These are phyloP conservation scores for Didymella glomerata DNA, from an alignment of 2,329 filamentous ascomycete species.

Conservation along the genomic window DNA sequence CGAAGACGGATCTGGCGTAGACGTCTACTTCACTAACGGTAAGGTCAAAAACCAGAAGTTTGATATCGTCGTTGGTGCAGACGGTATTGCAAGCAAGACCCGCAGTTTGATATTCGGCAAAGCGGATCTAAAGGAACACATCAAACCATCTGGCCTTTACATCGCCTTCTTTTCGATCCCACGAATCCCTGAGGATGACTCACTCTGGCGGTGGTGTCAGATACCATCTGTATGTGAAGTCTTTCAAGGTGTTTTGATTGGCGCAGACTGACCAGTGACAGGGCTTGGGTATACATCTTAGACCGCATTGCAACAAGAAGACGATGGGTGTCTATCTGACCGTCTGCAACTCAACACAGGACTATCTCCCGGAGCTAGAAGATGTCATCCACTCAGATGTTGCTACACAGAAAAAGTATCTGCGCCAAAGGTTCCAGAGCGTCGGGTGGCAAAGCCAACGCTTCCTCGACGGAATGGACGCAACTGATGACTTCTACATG, in stretches of 20 bases:
- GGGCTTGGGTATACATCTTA: constrained; percentile 35
- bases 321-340: constrained; percentile 40
- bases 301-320: constrained; percentile 38
- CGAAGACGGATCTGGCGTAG: constrained; percentile 27
- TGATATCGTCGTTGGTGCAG: constrained; percentile 43
- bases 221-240: constrained; percentile 18
- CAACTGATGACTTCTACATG: constrained; percentile 32
- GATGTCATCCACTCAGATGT: constrained; percentile 41
- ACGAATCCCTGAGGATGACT: constrained; percentile 28
- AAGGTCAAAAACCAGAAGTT: constrained; percentile 31
- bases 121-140: constrained; percentile 26
- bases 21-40: constrained; percentile 37
- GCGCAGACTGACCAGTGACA: neutral
- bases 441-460: constrained; percentile 58
- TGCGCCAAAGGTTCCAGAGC: constrained; percentile 48
- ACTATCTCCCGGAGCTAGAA: constrained; percentile 26
- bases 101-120: constrained; percentile 39
- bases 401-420: constrained; percentile 53
- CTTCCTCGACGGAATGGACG: constrained; percentile 55
- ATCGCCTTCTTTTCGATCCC: constrained; percentile 46
- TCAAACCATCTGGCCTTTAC: constrained; percentile 38
- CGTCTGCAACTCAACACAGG: constrained; percentile 31
- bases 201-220: constrained; percentile 39
- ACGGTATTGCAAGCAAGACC: constrained; percentile 38
- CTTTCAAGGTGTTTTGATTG: no score